Base-by-base conservation (phyloP, 345 rosid species). In the Lumnitzera littorea region DNA sequence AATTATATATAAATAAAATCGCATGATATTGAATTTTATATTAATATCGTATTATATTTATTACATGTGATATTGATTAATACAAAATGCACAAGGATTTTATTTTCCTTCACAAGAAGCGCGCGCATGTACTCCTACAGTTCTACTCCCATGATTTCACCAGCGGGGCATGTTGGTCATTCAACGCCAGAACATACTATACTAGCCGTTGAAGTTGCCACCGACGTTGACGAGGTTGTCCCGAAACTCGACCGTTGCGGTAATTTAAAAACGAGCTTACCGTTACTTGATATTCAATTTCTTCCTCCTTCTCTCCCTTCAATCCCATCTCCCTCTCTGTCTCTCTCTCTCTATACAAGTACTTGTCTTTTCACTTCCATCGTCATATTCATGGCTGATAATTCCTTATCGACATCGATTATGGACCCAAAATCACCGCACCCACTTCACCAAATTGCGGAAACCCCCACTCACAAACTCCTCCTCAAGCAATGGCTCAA, bases 401-500 rank as follows among this genome's bases (percentile, higher is more conserved):
- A 6, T 36, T 73, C 68, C 82, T 62, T 79, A 15, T 74, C 75
- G 53, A 60, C 78, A 50, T 49, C 82, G 43, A 77, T 83, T 24
- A 82, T 85, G 90, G 80, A 75, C 61, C 29, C 85, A 23, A 84
- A 80, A 60, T 61, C 67, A 1, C 76, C 63, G 0, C 96, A 90
- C 82, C 97, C 96, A 50, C 89, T 94, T 23, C 91, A 88, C 81
- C 91, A 90, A 53, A 94, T 94, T 10, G 96, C 95, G 0, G 91
- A 84, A 66, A 87, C 96, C 2, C 91, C 91, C 23, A 86, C 91
- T 41, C 96, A 94, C 83, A 94, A 85, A 81, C 91, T 94, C 59
- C 95, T 94, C 58, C 72, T 94, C 54, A 90, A 90, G 76, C 97
- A 94, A 65, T 90, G 97, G 99, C 80, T 90, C 53, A 90, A 88